Percentiles rank a stretch among this genome's conserved stretches.
These are phyloP conservation scores for Cardiospermum halicacabum DNA, from an alignment of 345 rosid species.

Conservation along the genomic window DNA sequence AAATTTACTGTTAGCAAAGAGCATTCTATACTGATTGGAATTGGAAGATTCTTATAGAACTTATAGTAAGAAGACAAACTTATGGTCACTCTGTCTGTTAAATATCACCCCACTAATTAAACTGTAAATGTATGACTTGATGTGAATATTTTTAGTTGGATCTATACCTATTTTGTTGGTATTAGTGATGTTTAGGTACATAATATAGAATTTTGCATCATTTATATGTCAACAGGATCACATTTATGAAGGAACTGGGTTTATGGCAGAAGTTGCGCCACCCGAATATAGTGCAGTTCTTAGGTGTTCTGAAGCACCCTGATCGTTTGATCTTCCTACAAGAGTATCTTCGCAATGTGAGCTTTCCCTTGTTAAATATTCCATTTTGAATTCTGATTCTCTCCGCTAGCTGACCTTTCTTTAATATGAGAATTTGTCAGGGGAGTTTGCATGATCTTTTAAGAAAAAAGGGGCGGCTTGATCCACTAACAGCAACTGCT, in stretches of 20 bases:
- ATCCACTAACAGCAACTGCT: constrained; percentile 42
- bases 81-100: background rate
- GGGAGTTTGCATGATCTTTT: constrained; percentile 60
- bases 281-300: constrained; percentile 71
- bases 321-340: constrained; percentile 58
- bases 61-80: background rate
- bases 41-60: background rate
- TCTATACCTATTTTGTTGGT: background rate
- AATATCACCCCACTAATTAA: background rate
- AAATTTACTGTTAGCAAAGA: too few relatives aligned
- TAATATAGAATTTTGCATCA: constrained; percentile 1
- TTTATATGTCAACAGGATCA: constrained; percentile 23
- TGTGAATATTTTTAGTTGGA: background rate
- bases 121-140: background rate
- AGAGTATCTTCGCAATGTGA: constrained; percentile 58
- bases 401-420: constrained; percentile 15
- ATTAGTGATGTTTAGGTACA: background rate
- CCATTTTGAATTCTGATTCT: background rate
- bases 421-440: constrained; percentile 25
- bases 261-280: constrained; percentile 64
- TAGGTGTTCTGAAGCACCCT: constrained; percentile 54
- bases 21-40: too few relatives aligned
- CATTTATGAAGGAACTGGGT: constrained; percentile 54
- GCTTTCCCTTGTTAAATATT: constrained; percentile 12
- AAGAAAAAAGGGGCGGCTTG: constrained; percentile 47